phyloP scores from a whole-genome alignment of 768 basidiomycete genomes.

The Megacollybia marginata region DNA sequence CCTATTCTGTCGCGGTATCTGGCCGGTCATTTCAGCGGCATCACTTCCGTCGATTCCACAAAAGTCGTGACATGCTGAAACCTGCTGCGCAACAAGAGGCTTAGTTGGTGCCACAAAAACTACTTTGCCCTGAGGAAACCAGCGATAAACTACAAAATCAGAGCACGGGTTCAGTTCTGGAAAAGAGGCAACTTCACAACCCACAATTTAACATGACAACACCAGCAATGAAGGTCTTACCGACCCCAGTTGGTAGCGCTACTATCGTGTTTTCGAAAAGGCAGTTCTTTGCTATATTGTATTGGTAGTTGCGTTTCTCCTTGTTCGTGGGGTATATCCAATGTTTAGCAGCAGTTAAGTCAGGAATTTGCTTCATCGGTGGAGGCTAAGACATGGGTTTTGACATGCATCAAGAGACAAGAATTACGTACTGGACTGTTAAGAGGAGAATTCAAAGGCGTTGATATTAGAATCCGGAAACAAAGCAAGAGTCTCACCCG shows the following conservation, averaged over 20 bases:
- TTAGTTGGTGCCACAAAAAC: constrained; percentile 96
- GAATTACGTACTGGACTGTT: constrained; percentile 24
- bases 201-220: constrained; percentile 93
- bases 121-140: constrained; percentile 89
- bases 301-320: constrained; percentile 89
- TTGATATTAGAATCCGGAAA: not conserved
- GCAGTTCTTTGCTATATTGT: constrained; percentile 79
- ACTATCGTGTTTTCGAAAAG: constrained; percentile 93
- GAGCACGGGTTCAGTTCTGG: constrained; percentile 1
- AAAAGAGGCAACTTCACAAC: constrained; percentile 2
- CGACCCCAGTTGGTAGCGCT: constrained; percentile 90
- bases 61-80: constrained; percentile 85
- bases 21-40: constrained; percentile 82
- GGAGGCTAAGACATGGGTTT: constrained; percentile 38
- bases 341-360: constrained; percentile 71
- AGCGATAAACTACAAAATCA: constrained; percentile 63
- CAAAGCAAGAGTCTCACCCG: constrained; percentile 36
- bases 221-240: constrained; percentile 97
- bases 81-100: constrained; percentile 92
- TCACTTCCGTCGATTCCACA: constrained; percentile 90
- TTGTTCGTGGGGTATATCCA: constrained; percentile 92
- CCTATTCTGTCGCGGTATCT: constrained; percentile 46
- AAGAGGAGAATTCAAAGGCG: not conserved
- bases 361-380: constrained; percentile 71
- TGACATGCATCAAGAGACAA: not conserved